Conservation (phyloP, 176 grass and related monocot species). For the Avena insularis region DNA sequence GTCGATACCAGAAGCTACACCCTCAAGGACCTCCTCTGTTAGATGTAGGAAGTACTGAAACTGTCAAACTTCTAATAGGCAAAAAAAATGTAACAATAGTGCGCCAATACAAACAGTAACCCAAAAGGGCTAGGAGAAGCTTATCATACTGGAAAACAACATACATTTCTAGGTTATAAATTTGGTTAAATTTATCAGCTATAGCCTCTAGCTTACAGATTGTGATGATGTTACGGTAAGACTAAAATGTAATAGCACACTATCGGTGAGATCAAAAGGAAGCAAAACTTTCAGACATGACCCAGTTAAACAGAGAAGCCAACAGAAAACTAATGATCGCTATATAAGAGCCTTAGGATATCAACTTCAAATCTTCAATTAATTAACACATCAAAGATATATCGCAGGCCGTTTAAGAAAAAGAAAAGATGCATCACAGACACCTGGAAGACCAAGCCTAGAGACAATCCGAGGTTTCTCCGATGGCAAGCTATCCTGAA, state of each 20-base stretch:
- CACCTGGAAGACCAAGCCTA: slow-evolving; percentile 97
- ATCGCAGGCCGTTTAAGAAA: not conserved
- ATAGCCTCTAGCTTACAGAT: slow-evolving; percentile 5
- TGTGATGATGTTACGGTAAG: not conserved
- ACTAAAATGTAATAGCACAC: not conserved
- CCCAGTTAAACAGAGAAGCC: not conserved
- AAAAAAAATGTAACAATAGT: not conserved
- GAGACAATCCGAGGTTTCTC: slow-evolving; percentile 84
- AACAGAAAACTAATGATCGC: not conserved
- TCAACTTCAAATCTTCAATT: slow-evolving; percentile 5
- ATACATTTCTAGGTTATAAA: not conserved
- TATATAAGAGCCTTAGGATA: not conserved
- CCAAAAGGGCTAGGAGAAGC: slow-evolving; percentile 1
- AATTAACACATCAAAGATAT: not conserved
- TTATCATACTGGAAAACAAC: slow-evolving; percentile 2
- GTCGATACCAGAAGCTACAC: slow-evolving; percentile 86
- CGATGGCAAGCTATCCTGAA: slow-evolving; percentile 77
- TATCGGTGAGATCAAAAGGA: not conserved
- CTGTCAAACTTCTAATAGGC: slow-evolving; percentile 30
- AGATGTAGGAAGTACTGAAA: slow-evolving; percentile 33
- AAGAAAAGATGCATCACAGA: slow-evolving; percentile 21
- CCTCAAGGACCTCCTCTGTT: slow-evolving; percentile 95
- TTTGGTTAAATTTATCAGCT: too few species aligned
- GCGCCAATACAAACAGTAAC: slow-evolving; percentile 25
- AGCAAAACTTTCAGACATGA: not conserved